Evolutionary conservation across 805 yeast genomes (phyloP), one percentile per base, ranked within the genome.

Genomic region (Metschnikowia lochheadii): DNA sequence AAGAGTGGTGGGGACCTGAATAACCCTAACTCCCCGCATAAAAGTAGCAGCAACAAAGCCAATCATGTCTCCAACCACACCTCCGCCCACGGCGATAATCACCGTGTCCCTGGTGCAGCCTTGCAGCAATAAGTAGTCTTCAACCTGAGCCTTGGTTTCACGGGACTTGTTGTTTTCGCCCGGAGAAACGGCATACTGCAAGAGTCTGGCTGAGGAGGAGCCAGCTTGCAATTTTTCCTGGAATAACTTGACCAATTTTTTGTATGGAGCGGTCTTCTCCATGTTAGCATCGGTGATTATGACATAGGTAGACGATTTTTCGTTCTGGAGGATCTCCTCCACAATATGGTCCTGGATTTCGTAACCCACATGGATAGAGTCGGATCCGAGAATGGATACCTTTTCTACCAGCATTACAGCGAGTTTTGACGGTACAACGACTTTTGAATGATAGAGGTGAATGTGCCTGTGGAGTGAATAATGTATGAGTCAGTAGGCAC

Each of bases 41-140:
- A 94, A 94, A 2, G 99, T 94, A 32, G 99, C 92, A n/a, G 99
- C 99, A 39, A 94, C 98, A 66, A 83, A 94, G 3, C 99, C 99
- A 57, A 92, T 88, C 99, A 94, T 92, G 65, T 94, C 99, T 53
- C 99, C 99, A 68, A 94, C 92, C 47, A 94, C 95, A 60, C 99
- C 99, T 58, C 99, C 99, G 54, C 99, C 99, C 52, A 94, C 82
- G 7, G 99, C 99, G 44, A 94, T 71, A 50, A 94, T 83, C 23
- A 94, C 89, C 2, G 98, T 90, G 66, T 94, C 99, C 69, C 99
- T 82, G 14, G 98, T 94, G 68, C 99, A 94, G 23, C 96, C 96
- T 63, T 89, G 71, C 5, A 70, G 62, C 54, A 94, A 78, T 62
- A 94, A 72, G 69, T 79, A 92, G 69, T 94, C 99, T 72, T 94